Conservation (phyloP, 2,329 filamentous ascomycete species). For the Dothideomycetes sp. region DNA sequence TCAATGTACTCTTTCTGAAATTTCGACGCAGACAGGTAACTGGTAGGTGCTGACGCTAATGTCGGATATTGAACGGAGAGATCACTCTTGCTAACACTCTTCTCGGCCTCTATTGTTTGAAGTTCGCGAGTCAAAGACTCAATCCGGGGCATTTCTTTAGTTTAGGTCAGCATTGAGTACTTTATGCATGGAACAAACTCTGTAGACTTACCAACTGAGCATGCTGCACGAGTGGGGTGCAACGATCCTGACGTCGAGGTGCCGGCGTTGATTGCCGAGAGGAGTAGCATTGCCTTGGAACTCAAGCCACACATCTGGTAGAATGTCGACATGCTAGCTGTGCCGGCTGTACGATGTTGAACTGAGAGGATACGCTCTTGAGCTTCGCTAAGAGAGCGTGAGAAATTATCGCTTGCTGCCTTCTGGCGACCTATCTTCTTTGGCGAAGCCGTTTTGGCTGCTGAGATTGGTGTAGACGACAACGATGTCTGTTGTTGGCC, state of each 20-base stretch:
- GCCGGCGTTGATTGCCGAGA: constrained; percentile 29
- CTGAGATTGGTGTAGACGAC: constrained; percentile 15
- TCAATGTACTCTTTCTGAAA: constrained; percentile 80
- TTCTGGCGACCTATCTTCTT: constrained; percentile 13
- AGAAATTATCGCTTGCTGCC: constrained; percentile 34
- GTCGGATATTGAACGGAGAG: neutral
- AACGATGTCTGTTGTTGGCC: constrained; percentile 17
- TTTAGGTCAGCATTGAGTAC: neutral
- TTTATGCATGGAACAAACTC: no score
- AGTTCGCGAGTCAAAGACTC: constrained; percentile 9
- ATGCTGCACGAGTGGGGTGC: constrained; percentile 32
- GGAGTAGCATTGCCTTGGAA: constrained; percentile 29
- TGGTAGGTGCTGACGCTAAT: neutral
- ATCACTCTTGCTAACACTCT: neutral
- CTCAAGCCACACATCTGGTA: constrained; percentile 37
- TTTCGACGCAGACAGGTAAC: constrained; percentile 25
- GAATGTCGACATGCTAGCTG: constrained; percentile 48
- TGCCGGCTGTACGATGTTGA: constrained; percentile 45
- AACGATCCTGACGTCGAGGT: constrained; percentile 25
- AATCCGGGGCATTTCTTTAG: constrained; percentile 10
- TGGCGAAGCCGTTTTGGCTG: constrained; percentile 1
- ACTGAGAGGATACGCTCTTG: constrained; percentile 58
- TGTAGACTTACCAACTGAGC: constrained; percentile 27
- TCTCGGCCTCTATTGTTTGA: constrained; percentile 4
- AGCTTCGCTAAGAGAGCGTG: constrained; percentile 53